Conservation (phyloP, 768 basidiomycete species). For the Galerina sulciceps region DNA sequence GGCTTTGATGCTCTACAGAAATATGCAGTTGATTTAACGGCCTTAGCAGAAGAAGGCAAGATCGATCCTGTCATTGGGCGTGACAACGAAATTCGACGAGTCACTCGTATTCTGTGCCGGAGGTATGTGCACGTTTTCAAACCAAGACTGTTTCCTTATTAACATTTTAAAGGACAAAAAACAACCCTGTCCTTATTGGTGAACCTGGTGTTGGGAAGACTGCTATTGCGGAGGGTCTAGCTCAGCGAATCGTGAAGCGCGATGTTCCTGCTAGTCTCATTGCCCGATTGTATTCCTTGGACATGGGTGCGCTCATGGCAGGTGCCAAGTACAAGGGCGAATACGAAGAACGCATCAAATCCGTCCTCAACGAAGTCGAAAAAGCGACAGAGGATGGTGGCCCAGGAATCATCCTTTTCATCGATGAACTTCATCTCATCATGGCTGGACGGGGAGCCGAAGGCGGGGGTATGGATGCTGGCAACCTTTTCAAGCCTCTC, state of each 20-base stretch:
- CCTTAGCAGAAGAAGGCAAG: conserved; percentile 89
- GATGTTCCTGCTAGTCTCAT: conserved; percentile 83
- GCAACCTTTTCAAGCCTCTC: conserved; percentile 90
- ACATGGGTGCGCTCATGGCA: conserved; percentile 96
- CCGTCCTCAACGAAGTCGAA: conserved; percentile 91
- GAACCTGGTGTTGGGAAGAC: conserved; percentile 97
- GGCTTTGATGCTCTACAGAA: conserved; percentile 93
- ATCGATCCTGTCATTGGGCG: conserved; percentile 95
- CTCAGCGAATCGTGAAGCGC: conserved; percentile 92
- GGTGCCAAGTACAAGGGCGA: conserved; percentile 92
- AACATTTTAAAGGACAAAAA: conserved; percentile 72
- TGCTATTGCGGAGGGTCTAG: conserved; percentile 92
- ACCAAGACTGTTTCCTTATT: neutral
- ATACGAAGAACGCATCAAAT: conserved; percentile 95
- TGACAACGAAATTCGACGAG: conserved; percentile 89
- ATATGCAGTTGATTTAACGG: conserved; percentile 85
- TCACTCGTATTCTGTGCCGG: conserved; percentile 82
- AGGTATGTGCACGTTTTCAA: conserved; percentile 40
- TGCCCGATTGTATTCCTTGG: conserved; percentile 80
- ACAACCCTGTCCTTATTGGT: conserved; percentile 96
- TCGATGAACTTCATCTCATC: conserved; percentile 94
- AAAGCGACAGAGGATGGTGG: conserved; percentile 80
- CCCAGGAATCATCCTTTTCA: conserved; percentile 86
- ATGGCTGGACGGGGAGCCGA: conserved; percentile 86
- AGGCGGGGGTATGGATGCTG: conserved; percentile 93